Evolutionary conservation across 371 early-diverging fungal species (phyloP).

Genomic region (Choanephora cucurbitarum): DNA sequence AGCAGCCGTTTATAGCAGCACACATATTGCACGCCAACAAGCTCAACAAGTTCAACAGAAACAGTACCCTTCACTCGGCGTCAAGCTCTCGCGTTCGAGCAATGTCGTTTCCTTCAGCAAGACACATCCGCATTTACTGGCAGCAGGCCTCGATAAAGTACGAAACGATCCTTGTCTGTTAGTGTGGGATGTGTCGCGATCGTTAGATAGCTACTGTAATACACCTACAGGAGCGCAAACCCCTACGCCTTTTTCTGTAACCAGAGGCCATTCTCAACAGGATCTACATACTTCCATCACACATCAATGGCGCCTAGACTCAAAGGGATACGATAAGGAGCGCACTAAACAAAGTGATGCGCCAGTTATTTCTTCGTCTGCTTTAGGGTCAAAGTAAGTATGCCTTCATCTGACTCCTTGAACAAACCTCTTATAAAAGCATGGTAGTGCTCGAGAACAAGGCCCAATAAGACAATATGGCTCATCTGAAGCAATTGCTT

Average conservation of each 20-base stretch:
- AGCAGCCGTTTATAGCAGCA: conserved; percentile 10
- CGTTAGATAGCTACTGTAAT: conserved; percentile 37
- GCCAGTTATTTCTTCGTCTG: conserved; percentile 12
- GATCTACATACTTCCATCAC: conserved; percentile 20
- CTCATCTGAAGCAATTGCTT: conserved; percentile 69
- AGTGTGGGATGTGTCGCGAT: conserved; percentile 76
- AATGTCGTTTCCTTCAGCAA: conserved; percentile 74
- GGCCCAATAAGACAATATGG: conserved; percentile 71
- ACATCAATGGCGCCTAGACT: conserved; percentile 19
- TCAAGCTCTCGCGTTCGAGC: conserved; percentile 68
- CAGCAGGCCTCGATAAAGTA: conserved; percentile 75
- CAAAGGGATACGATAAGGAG: conserved; percentile 4
- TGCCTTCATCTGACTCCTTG: not conserved
- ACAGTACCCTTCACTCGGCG: conserved; percentile 55
- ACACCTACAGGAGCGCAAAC: conserved; percentile 39
- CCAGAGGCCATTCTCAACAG: conserved; percentile 7
- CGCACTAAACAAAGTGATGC: conserved; percentile 9
- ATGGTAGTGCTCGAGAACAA: conserved; percentile 38
- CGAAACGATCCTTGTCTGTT: conserved; percentile 72
- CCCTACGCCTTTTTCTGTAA: conserved; percentile 15
- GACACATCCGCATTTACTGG: conserved; percentile 60
- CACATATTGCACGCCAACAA: conserved; percentile 6
- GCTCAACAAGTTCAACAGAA: conserved; percentile 20
- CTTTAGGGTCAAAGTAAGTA: conserved; percentile 9
- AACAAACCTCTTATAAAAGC: too few species aligned